These are phyloP conservation scores for Annona squamosa DNA, from an alignment of 164 flowering plant genomes.

Conservation along the genomic window DNA sequence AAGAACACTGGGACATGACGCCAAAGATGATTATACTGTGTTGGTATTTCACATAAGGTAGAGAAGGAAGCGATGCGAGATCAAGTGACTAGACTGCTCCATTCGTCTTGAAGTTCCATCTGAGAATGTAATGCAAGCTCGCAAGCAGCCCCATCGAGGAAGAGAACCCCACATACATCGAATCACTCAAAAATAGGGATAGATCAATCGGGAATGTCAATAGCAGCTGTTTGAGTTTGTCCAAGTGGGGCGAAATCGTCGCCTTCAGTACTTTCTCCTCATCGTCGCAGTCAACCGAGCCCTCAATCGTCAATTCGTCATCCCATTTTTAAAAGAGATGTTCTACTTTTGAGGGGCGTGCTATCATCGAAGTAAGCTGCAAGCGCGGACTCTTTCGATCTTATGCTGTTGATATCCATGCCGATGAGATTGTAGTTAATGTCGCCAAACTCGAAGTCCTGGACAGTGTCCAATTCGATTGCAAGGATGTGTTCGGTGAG, in stretches of 20 bases:
- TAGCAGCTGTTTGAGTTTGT: conserved; percentile 28
- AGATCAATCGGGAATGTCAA: conserved; percentile 41
- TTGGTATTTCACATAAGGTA: conserved; percentile 31
- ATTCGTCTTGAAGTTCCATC: conserved; percentile 31
- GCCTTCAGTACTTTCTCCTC: conserved; percentile 26
- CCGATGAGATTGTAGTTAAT: conserved; percentile 71
- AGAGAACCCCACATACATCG: conserved; percentile 77
- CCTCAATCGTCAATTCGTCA: conserved; percentile 33
- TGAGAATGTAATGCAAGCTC: conserved; percentile 20
- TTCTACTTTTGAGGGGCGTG: not conserved
- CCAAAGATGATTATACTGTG: conserved; percentile 19
- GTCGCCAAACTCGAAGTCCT: conserved; percentile 51
- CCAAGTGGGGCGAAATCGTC: conserved; percentile 27
- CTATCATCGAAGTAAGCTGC: conserved; percentile 12
- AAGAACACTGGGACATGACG: conserved; percentile 16
- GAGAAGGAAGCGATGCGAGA: conserved; percentile 32
- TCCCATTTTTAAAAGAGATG: conserved; percentile 37
- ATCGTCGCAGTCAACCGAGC: conserved; percentile 64
- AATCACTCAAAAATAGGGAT: conserved; percentile 29
- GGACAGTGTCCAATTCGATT: conserved; percentile 64
- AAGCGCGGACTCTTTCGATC: conserved; percentile 37
- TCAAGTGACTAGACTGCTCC: conserved; percentile 22
- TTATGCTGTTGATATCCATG: conserved; percentile 47
- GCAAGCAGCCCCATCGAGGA: conserved; percentile 53
- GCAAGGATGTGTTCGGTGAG: conserved; percentile 43